Evolutionary conservation across 2,329 filamentous ascomycete genomes (phyloP).

Genomic region (Xylariaceae sp.): DNA sequence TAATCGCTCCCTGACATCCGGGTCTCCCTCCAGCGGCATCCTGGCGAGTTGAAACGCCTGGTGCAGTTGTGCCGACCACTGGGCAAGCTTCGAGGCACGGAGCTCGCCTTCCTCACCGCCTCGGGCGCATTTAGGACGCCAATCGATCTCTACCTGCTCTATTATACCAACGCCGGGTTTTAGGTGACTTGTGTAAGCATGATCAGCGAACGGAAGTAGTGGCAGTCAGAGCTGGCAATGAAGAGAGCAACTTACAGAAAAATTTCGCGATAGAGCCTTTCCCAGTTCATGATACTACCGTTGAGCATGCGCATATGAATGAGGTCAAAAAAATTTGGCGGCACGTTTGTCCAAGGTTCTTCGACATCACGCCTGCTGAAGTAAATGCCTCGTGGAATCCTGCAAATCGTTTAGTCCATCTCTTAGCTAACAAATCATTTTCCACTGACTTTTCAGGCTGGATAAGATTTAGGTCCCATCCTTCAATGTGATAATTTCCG

Average conservation of each 20-base stretch:
- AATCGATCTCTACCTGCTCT: conserved; percentile 89
- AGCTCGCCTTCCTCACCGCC: conserved; percentile 12
- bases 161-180: conserved; percentile 71
- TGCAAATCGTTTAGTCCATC: conserved; percentile 33
- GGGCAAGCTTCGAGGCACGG: conserved; percentile 50
- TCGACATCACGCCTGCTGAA: conserved; percentile 77
- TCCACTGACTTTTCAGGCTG: conserved; percentile 33
- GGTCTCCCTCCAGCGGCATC: conserved; percentile 60
- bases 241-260: conserved; percentile 49
- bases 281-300: conserved; percentile 76
- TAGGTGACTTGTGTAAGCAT: conserved; percentile 57
- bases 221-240: background rate
- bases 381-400: conserved; percentile 65
- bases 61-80: conserved; percentile 68
- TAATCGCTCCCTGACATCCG: conserved; percentile 55
- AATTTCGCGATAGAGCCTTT: conserved; percentile 66
- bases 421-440: background rate
- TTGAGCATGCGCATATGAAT: conserved; percentile 77
- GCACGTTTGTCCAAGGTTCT: conserved; percentile 57
- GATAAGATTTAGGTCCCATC: conserved; percentile 36
- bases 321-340: conserved; percentile 66
- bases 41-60: conserved; percentile 63
- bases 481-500: conserved; percentile 28
- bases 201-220: conserved; percentile 2
- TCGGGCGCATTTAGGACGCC: conserved; percentile 66